These are phyloP conservation scores for Monosporascus sp. DNA, from an alignment of 2,329 filamentous ascomycete species.

Conservation along the genomic window DNA sequence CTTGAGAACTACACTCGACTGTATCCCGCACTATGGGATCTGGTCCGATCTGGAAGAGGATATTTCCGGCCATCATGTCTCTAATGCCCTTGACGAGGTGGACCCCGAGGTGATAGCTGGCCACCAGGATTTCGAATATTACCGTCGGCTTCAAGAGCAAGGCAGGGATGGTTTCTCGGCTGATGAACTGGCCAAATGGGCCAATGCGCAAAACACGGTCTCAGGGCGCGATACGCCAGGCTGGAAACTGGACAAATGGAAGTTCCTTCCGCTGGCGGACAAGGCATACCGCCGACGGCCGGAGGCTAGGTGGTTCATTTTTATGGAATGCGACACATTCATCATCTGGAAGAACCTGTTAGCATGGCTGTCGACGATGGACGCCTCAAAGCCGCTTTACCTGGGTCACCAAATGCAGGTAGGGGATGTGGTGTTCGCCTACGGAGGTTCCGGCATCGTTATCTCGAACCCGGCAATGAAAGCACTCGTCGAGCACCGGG, in stretches of 20 bases:
- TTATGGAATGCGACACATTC: slow-evolving; percentile 55
- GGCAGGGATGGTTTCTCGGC: slow-evolving; percentile 37
- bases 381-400: slow-evolving; percentile 42
- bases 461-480: slow-evolving; percentile 44
- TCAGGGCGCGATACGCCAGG: slow-evolving; percentile 36
- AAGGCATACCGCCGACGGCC: slow-evolving; percentile 34
- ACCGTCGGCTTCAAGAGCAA: slow-evolving; percentile 38
- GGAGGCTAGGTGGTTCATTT: slow-evolving; percentile 52
- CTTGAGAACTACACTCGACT: slow-evolving; percentile 47
- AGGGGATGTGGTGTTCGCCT: slow-evolving; percentile 42
- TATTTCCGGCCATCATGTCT: slow-evolving; percentile 41
- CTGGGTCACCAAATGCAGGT: slow-evolving; percentile 49
- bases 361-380: slow-evolving; percentile 45
- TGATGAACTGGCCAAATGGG: slow-evolving; percentile 21
- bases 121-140: slow-evolving; percentile 45
- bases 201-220: slow-evolving; percentile 21
- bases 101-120: slow-evolving; percentile 29
- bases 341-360: slow-evolving; percentile 47
- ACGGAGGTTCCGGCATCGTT: slow-evolving; percentile 48
- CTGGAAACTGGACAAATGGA: slow-evolving; percentile 53
- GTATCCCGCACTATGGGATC: slow-evolving; percentile 49
- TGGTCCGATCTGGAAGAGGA: slow-evolving; percentile 53
- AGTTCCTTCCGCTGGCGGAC: slow-evolving; percentile 50
- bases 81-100: slow-evolving; percentile 44
- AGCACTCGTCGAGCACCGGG: slow-evolving; percentile 35